phyloP scores from a whole-genome alignment of 208 protist species.

The Porcisia hertigi region DNA sequence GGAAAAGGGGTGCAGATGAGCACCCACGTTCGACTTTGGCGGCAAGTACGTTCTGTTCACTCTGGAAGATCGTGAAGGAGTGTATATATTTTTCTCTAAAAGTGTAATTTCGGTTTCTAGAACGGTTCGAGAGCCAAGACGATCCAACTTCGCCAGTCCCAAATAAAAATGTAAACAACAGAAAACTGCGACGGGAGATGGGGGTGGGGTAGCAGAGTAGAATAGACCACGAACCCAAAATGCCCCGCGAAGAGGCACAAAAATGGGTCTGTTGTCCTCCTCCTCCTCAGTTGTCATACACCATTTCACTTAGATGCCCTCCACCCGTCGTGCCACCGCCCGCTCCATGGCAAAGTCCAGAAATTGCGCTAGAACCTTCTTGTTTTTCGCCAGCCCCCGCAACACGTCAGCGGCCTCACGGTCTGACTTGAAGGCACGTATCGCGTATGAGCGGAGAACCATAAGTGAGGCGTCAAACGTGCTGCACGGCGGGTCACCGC shows the following conservation, averaged over 20 bases:
- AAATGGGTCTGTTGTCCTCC: not conserved
- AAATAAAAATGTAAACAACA: not conserved
- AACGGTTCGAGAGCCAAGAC: too few relatives aligned
- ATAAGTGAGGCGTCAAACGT: constrained; percentile 25
- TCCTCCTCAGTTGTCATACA: not conserved
- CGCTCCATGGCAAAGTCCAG: constrained; percentile 38
- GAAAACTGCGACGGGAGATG: not conserved
- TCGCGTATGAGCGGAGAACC: constrained; percentile 24
- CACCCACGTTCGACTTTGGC: too few relatives aligned
- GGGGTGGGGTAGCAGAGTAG: not conserved
- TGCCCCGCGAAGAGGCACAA: not conserved
- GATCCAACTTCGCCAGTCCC: too few relatives aligned
- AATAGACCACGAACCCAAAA: too few relatives aligned
- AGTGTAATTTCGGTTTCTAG: too few relatives aligned
- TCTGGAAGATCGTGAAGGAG: too few relatives aligned
- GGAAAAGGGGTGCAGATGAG: too few relatives aligned
- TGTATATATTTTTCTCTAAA: too few relatives aligned
- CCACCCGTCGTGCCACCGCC: constrained; percentile 21
- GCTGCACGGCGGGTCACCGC: not conserved
- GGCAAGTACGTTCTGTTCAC: too few relatives aligned
- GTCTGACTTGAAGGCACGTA: constrained; percentile 28
- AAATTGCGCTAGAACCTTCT: constrained; percentile 27
- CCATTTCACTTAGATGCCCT: not conserved
- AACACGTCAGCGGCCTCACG: constrained; percentile 27
- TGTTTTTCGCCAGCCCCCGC: constrained; percentile 22